phyloP scores from a whole-genome alignment of 208 protist species.

The Naegleria lovaniensis region DNA sequence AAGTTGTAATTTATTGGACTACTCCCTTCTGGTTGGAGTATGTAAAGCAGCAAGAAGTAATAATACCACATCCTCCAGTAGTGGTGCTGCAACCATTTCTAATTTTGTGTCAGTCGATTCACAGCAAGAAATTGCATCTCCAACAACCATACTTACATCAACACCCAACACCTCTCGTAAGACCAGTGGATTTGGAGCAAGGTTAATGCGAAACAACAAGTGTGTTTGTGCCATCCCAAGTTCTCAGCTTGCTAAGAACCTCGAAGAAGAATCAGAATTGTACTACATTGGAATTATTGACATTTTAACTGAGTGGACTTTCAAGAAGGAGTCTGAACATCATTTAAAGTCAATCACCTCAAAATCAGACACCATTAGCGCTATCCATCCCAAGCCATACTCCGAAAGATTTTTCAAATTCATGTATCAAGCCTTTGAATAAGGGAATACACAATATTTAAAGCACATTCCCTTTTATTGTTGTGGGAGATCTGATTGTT shows the following conservation, averaged over 20 bases:
- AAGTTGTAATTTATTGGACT: background rate
- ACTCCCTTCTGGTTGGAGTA: constrained; percentile 11
- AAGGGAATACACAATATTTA: background rate
- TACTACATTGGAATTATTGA: constrained; percentile 27
- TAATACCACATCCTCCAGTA: no score
- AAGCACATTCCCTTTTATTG: no score
- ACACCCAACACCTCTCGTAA: background rate
- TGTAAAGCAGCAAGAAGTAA: background rate
- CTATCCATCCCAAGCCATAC: background rate
- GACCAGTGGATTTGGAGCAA: background rate
- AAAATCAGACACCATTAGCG: background rate
- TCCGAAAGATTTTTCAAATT: constrained; percentile 6
- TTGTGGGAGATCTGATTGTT: no score
- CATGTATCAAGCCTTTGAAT: background rate
- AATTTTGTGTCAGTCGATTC: background rate
- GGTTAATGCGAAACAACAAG: background rate
- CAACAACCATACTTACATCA: no score
- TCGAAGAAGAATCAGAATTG: background rate
- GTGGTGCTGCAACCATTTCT: no score
- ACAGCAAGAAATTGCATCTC: background rate
- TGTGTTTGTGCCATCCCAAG: background rate
- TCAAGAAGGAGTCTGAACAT: background rate
- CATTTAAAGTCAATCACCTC: background rate
- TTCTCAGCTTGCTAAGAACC: background rate
- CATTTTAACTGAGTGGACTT: background rate